phyloP scores from a whole-genome alignment of 495 filamentous ascomycete species.

The Daldinia loculata region DNA sequence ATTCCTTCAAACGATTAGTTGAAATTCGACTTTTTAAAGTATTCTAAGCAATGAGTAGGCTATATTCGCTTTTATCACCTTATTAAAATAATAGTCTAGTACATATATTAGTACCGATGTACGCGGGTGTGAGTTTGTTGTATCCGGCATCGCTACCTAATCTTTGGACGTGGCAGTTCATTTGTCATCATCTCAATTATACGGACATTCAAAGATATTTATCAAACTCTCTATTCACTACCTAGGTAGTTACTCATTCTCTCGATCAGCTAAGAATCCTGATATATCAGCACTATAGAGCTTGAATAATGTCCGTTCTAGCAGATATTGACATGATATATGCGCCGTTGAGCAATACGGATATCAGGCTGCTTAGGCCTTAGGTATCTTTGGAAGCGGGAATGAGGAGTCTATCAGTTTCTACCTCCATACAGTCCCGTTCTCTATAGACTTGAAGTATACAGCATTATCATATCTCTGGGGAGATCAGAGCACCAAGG shows the following conservation, averaged over 20 bases:
- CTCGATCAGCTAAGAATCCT: no score
- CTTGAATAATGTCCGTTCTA: not conserved
- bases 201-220: not conserved
- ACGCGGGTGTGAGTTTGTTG: not conserved
- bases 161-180: not conserved
- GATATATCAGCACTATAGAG: not conserved
- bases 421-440: not conserved
- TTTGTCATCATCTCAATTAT: not conserved
- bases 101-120: not conserved
- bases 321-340: not conserved
- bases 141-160: not conserved
- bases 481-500: not conserved
- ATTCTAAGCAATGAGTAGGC: no score
- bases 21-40: no score
- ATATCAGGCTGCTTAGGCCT: conserved; percentile 2
- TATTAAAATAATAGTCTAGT: no score
- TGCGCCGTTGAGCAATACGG: not conserved
- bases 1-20: no score
- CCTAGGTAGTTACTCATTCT: no score
- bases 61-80: no score
- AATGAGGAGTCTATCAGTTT: not conserved
- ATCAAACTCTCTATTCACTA: no score
- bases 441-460: not conserved
- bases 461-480: not conserved
- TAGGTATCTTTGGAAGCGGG: not conserved